phyloP scores from a whole-genome alignment of 108 stramenopile species.

The Pseudonitzschia multiseries region DNA sequence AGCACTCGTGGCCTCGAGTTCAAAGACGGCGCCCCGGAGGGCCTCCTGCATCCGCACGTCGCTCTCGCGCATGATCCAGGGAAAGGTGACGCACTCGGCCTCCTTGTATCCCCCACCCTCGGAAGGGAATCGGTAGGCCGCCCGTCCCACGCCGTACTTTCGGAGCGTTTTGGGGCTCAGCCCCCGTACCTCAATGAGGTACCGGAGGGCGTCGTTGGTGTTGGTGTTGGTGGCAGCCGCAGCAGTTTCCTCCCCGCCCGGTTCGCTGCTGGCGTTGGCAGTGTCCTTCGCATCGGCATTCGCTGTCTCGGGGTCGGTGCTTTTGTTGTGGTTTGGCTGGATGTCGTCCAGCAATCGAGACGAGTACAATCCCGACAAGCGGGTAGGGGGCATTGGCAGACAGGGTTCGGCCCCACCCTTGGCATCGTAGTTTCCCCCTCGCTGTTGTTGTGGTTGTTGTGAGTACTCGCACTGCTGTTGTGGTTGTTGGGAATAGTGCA shows the following conservation, averaged over 20 bases:
- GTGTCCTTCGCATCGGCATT: not conserved
- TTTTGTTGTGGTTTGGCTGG: not conserved
- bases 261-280: not conserved
- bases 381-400: constrained; percentile 64
- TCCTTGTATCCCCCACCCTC: constrained; percentile 28
- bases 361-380: constrained; percentile 51
- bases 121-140: constrained; percentile 63
- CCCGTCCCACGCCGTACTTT: constrained; percentile 91
- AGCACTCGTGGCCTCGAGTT: not conserved
- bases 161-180: constrained; percentile 53
- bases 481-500: not conserved
- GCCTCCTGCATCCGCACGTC: constrained; percentile 66
- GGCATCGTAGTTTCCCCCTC: not conserved
- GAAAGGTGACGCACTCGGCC: constrained; percentile 88
- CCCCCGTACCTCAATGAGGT: constrained; percentile 67
- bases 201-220: constrained; percentile 46
- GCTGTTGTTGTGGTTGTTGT: not conserved
- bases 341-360: constrained; percentile 46
- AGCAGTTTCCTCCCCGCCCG: constrained; percentile 5
- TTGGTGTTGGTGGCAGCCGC: not conserved
- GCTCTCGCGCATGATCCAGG: constrained; percentile 80
- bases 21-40: constrained; percentile 46
- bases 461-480: not conserved
- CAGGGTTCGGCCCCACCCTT: constrained; percentile 6
- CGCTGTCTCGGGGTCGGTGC: not conserved